Conservation (phyloP, 257 asterid species). For the Asclepias syriaca region DNA sequence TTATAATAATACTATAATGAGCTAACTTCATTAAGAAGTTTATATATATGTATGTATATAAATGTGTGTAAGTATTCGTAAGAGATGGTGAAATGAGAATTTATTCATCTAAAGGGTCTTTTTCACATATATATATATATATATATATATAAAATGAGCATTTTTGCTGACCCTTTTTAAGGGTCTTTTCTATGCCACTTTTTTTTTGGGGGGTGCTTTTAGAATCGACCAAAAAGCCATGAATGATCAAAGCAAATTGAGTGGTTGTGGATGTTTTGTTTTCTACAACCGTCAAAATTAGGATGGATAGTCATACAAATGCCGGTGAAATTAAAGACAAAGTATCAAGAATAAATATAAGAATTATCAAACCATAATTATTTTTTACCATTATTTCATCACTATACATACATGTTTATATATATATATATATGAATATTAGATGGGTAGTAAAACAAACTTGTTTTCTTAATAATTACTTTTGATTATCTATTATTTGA, state of each 20-base stretch:
- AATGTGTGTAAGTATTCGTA: not conserved
- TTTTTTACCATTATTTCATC: not conserved
- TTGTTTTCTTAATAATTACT: no score
- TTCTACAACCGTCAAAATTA: slow-evolving; percentile 21
- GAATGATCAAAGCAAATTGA: slow-evolving; percentile 19
- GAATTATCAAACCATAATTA: not conserved
- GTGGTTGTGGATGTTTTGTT: slow-evolving; percentile 25
- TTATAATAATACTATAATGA: not conserved
- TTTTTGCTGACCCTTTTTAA: slow-evolving; percentile 2
- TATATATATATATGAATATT: no score
- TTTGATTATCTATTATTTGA: no score
- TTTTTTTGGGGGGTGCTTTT: slow-evolving; percentile 7
- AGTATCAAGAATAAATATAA: not conserved
- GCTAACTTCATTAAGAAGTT: not conserved
- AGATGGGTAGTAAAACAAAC: no score
- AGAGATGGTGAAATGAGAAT: not conserved
- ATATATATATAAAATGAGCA: not conserved
- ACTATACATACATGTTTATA: no score
- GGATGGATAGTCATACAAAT: slow-evolving; percentile 9
- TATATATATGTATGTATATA: no score
- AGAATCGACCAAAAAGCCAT: slow-evolving; percentile 11
- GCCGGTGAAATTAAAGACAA: slow-evolving; percentile 14
- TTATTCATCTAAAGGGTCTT: not conserved
- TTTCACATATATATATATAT: not conserved
- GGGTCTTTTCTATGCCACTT: slow-evolving; percentile 16